phyloP scores from a whole-genome alignment of 2,329 filamentous ascomycete species.

The Elsinoe arachidis region DNA sequence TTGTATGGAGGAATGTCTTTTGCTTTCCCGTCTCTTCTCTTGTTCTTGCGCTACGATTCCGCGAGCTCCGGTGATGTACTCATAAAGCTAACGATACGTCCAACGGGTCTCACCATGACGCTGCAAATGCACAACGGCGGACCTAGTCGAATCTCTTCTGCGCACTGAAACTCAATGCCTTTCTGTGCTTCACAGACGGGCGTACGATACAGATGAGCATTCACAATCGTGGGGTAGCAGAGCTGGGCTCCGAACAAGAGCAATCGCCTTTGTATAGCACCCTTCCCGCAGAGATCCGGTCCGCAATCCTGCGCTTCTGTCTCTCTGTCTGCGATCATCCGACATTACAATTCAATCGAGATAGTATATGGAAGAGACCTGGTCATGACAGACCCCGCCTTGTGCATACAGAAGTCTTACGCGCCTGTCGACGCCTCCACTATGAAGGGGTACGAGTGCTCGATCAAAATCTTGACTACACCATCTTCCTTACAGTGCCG shows the following conservation, averaged over 20 bases:
- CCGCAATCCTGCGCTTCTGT: slow-evolving; percentile 29
- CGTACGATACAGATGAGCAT: no score
- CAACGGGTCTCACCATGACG: background rate
- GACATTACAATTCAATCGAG: slow-evolving; percentile 20
- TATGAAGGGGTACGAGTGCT: slow-evolving; percentile 23
- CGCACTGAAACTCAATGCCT: background rate
- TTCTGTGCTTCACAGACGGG: no score
- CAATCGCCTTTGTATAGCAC: background rate
- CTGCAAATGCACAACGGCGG: background rate
- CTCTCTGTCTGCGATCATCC: slow-evolving; percentile 25
- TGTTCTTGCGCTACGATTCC: no score
- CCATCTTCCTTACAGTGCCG: slow-evolving; percentile 11
- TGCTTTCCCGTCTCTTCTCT: no score
- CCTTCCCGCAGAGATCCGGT: slow-evolving; percentile 24
- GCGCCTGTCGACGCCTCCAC: slow-evolving; percentile 30
- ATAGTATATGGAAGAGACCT: slow-evolving; percentile 27
- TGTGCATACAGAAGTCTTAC: slow-evolving; percentile 22
- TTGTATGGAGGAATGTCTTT: no score
- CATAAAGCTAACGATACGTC: background rate
- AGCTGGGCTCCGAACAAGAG: background rate
- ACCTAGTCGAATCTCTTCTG: background rate
- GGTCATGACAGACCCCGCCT: slow-evolving; percentile 23
- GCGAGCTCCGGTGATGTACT: background rate
- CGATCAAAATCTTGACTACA: slow-evolving; percentile 9
- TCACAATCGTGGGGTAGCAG: background rate